These are phyloP conservation scores for Aureobasidium sp. DNA, from an alignment of 2,329 filamentous ascomycete species.

Conservation along the genomic window DNA sequence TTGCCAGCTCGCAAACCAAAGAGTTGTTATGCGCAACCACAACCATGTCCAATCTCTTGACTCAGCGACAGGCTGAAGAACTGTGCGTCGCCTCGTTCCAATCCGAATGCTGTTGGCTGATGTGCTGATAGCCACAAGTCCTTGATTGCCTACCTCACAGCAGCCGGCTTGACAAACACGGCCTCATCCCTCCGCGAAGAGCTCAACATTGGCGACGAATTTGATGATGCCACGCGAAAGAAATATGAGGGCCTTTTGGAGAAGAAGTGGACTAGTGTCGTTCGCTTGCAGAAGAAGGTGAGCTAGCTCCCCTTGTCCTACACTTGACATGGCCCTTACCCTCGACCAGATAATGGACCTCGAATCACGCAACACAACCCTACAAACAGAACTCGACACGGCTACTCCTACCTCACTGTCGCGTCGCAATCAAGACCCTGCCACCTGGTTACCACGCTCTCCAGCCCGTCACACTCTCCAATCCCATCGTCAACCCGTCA, in stretches of 20 bases:
- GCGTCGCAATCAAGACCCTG: conserved; percentile 73
- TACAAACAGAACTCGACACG: conserved; percentile 80
- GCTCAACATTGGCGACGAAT: conserved; percentile 60
- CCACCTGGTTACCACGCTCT: conserved; percentile 76
- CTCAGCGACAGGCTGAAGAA: conserved; percentile 76
- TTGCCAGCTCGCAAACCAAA: background rate
- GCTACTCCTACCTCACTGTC: conserved; percentile 73
- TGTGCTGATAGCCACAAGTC: conserved; percentile 69
- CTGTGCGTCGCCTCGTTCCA: conserved; percentile 53
- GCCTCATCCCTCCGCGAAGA: conserved; percentile 70
- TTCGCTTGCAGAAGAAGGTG: conserved; percentile 91
- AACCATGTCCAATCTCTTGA: conserved; percentile 67
- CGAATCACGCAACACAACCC: conserved; percentile 62
- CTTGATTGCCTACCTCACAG: conserved; percentile 79
- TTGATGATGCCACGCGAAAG: conserved; percentile 76
- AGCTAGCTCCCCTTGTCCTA: background rate
- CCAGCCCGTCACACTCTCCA: conserved; percentile 76
- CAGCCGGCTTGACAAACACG: conserved; percentile 62
- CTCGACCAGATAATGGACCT: conserved; percentile 76
- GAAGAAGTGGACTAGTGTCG: conserved; percentile 98
- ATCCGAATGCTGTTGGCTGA: conserved; percentile 24
- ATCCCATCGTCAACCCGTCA: conserved; percentile 74
- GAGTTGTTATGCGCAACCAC: conserved; percentile 12
- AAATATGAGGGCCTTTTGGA: conserved; percentile 92
- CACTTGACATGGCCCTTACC: background rate